Percentiles rank a stretch among this genome's conserved stretches.
Evolutionary conservation across 768 basidiomycete genomes (phyloP).

Genomic region (Brasilioporus rufonigricans): DNA sequence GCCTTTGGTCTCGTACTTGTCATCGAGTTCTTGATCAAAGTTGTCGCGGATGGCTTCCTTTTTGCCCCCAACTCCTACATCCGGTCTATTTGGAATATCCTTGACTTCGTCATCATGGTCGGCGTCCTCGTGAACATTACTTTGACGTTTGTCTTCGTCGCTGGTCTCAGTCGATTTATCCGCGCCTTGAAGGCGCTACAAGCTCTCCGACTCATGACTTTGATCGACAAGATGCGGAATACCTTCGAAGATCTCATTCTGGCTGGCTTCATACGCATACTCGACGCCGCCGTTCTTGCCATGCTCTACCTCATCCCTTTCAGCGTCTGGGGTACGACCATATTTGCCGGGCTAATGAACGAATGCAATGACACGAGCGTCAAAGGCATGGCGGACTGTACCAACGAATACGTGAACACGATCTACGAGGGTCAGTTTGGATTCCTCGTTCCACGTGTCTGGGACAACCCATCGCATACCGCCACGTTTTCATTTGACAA

Average conservation of each 20-base stretch:
- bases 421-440: conserved; percentile 60
- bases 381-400: conserved; percentile 60
- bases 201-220: conserved; percentile 84
- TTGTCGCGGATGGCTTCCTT: conserved; percentile 88
- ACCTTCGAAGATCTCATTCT: conserved; percentile 88
- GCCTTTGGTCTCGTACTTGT: conserved; percentile 69
- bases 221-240: conserved; percentile 80
- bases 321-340: conserved; percentile 91
- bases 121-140: conserved; percentile 75
- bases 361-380: conserved; percentile 69
- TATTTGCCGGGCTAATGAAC: conserved; percentile 85
- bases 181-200: conserved; percentile 85
- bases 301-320: conserved; percentile 91
- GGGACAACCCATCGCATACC: conserved; percentile 82
- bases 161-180: conserved; percentile 78
- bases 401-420: conserved; percentile 68
- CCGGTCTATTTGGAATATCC: conserved; percentile 86
- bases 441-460: conserved; percentile 78
- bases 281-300: conserved; percentile 88
- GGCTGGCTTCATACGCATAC: conserved; percentile 77
- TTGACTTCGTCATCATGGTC: conserved; percentile 83
- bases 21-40: conserved; percentile 84
- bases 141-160: conserved; percentile 69
- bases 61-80: conserved; percentile 93
- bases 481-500: conserved; percentile 88